Evolutionary conservation across 2,329 filamentous ascomycete species (phyloP).

Genomic region (Endothia cerciana): DNA sequence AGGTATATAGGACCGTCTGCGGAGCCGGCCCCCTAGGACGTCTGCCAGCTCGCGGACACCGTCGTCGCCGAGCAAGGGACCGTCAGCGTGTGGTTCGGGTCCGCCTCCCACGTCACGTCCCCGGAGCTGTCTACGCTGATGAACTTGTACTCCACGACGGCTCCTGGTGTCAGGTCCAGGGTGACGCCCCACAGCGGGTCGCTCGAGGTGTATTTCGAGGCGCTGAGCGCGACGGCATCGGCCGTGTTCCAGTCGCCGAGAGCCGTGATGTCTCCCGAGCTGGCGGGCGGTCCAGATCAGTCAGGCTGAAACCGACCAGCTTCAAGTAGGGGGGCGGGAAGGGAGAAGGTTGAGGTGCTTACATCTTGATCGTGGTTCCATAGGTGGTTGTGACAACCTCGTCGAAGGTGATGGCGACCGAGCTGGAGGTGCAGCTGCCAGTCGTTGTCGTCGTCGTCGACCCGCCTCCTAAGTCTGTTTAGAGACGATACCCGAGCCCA

Average conservation of each 20-base stretch:
- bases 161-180: constrained; percentile 50
- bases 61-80: constrained; percentile 32
- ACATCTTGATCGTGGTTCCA: constrained; percentile 36
- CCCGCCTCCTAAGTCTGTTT: constrained; percentile 27
- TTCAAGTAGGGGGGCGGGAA: not conserved
- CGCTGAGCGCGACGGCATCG: constrained; percentile 50
- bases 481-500: not conserved
- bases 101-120: constrained; percentile 57
- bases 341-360: constrained; percentile 15
- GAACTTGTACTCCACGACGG: constrained; percentile 58
- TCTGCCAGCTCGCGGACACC: constrained; percentile 40
- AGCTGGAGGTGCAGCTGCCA: constrained; percentile 20
- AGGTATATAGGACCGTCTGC: too few species aligned
- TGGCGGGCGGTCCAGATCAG: constrained; percentile 10
- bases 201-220: constrained; percentile 50
- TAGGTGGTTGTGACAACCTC: constrained; percentile 33
- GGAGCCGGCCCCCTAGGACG: not conserved
- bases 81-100: constrained; percentile 41
- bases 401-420: constrained; percentile 36
- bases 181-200: constrained; percentile 56
- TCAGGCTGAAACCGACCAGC: not conserved
- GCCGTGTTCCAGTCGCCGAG: constrained; percentile 55
- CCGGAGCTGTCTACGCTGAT: constrained; percentile 53
- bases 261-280: constrained; percentile 33
- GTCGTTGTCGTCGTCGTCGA: constrained; percentile 34